Conservation (phyloP, 1,284 basidiomycete species). For the Irpex lacteus region DNA sequence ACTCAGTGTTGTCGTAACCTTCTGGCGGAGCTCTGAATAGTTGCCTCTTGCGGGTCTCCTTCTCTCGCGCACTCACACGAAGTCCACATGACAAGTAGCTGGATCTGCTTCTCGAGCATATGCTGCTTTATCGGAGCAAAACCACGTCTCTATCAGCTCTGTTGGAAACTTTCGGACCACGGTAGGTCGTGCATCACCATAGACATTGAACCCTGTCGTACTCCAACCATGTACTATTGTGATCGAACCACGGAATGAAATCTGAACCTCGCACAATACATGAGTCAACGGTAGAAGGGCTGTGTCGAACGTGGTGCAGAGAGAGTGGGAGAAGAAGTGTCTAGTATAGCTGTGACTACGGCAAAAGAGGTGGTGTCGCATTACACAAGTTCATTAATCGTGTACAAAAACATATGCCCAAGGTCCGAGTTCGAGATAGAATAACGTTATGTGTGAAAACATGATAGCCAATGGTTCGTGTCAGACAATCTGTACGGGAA, state of each 20-base stretch:
- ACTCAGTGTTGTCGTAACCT: neutral
- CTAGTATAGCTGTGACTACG: neutral
- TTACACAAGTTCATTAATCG: slow-evolving; percentile 1
- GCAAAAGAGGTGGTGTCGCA: neutral
- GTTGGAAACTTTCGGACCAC: slow-evolving; percentile 5
- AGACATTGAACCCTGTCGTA: neutral
- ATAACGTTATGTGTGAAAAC: slow-evolving; percentile 2
- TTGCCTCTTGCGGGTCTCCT: neutral
- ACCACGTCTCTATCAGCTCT: neutral
- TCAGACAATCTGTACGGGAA: neutral
- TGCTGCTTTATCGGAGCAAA: slow-evolving; percentile 10
- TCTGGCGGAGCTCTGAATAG: neutral
- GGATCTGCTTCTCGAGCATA: slow-evolving; percentile 15
- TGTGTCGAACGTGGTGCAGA: neutral
- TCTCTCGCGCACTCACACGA: slow-evolving; percentile 5
- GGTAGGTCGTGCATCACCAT: neutral
- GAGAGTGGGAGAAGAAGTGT: neutral
- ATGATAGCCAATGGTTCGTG: neutral
- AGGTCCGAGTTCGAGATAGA: slow-evolving; percentile 2
- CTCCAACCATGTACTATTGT: neutral
- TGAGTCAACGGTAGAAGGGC: neutral
- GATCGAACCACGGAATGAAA: neutral
- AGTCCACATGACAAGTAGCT: slow-evolving; percentile 9
- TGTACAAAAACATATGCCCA: slow-evolving; percentile 1
- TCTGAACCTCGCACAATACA: neutral